Evolutionary conservation across 805 yeast species (phyloP).

Genomic region (Yamadazyma insecticola): DNA sequence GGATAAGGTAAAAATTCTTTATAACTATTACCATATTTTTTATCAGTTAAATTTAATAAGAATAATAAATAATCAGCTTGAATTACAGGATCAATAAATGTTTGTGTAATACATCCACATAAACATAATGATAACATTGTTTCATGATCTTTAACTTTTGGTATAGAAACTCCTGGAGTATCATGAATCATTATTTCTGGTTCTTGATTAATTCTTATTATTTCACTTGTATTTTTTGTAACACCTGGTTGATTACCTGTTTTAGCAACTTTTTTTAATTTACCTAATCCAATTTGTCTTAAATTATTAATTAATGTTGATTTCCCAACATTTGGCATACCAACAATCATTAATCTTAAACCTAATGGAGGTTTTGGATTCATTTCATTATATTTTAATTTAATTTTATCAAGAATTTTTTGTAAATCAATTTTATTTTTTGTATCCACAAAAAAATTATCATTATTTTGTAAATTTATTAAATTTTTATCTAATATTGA

Average conservation of each 20-base stretch:
- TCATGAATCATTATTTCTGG: conserved; percentile 75
- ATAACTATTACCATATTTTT: conserved; percentile 42
- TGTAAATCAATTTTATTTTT: conserved; percentile 47
- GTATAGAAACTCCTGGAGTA: conserved; percentile 90
- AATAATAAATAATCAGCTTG: conserved; percentile 83
- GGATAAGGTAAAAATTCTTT: conserved; percentile 50
- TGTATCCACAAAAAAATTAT: conserved; percentile 52
- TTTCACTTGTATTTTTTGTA: conserved; percentile 72
- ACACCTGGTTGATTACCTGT: conserved; percentile 92
- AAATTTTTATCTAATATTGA: conserved; percentile 39
- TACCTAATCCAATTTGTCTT: conserved; percentile 40
- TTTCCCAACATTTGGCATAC: conserved; percentile 98
- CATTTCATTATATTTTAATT: conserved; percentile 40
- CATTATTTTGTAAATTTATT: conserved; percentile 22
- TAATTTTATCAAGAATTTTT: conserved; percentile 46
- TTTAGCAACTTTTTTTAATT: conserved; percentile 61
- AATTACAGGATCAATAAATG: conserved; percentile 74
- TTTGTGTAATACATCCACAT: conserved; percentile 68
- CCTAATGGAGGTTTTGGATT: conserved; percentile 83
- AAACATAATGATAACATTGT: conserved; percentile 73
- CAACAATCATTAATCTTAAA: conserved; percentile 67
- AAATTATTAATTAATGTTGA: conserved; percentile 78
- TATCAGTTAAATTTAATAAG: conserved; percentile 61
- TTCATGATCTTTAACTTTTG: conserved; percentile 58
- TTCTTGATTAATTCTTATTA: conserved; percentile 55